These are phyloP conservation scores for Xylaria hypoxylon DNA, from an alignment of 2,329 filamentous ascomycete genomes.

Conservation along the genomic window DNA sequence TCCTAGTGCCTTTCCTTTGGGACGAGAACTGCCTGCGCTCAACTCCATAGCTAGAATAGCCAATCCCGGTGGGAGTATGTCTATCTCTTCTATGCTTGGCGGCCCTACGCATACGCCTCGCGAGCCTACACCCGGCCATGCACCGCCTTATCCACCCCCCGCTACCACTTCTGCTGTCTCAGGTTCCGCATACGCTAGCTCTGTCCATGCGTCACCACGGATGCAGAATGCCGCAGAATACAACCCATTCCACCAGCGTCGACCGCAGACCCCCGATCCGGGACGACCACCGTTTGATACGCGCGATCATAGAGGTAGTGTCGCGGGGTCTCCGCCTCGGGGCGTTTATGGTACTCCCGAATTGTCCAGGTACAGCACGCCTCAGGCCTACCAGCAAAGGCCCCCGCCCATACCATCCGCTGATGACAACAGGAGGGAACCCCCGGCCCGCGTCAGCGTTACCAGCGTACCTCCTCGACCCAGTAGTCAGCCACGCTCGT, in stretches of 20 bases:
- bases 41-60: constrained; percentile 57
- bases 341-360: constrained; percentile 67
- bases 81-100: constrained; percentile 70
- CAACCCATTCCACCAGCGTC: constrained; percentile 66
- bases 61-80: constrained; percentile 67
- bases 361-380: constrained; percentile 68
- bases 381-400: constrained; percentile 65
- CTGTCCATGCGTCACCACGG: constrained; percentile 67
- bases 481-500: constrained; percentile 65
- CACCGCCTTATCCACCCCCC: constrained; percentile 58
- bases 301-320: constrained; percentile 56
- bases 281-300: constrained; percentile 64
- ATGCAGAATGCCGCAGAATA: constrained; percentile 70
- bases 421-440: constrained; percentile 60
- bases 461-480: constrained; percentile 59
- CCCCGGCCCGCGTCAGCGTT: constrained; percentile 49
- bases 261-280: constrained; percentile 80
- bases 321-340: constrained; percentile 61
- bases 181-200: constrained; percentile 59
- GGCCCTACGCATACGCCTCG: constrained; percentile 60
- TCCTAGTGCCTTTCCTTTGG: constrained; percentile 48
- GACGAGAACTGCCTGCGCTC: constrained; percentile 53
- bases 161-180: constrained; percentile 55
- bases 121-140: constrained; percentile 56
- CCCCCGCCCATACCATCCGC: constrained; percentile 59